Conservation (phyloP, 805 yeast species). For the Metschnikowia aberdeeniae region DNA sequence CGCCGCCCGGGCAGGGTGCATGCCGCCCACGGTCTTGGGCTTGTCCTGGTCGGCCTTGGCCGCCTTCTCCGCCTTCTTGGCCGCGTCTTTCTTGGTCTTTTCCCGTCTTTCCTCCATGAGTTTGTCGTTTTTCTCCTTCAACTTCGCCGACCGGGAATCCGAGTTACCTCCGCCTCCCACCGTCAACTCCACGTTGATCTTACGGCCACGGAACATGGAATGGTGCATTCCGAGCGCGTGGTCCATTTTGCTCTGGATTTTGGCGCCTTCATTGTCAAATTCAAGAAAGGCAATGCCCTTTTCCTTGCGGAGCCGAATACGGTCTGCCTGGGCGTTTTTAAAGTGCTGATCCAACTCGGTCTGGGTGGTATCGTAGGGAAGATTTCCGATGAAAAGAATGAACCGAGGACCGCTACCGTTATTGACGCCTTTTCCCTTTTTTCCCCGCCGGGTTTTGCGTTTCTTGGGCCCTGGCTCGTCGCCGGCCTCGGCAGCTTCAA, state of each 20-base stretch:
- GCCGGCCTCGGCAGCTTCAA: slow-evolving; percentile 11
- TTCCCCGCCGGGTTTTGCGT: slow-evolving; percentile 74
- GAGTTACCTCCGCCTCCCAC: slow-evolving; percentile 99
- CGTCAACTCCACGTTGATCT: slow-evolving; percentile 91
- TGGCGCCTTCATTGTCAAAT: slow-evolving; percentile 54
- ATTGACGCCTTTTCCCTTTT: slow-evolving; percentile 58
- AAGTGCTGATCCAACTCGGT: slow-evolving; percentile 68
- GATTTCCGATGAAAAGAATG: slow-evolving; percentile 83
- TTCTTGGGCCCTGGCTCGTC: slow-evolving; percentile 49
- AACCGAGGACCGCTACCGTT: slow-evolving; percentile 59
- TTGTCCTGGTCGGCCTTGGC: slow-evolving; percentile 26
- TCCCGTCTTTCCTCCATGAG: slow-evolving; percentile 65
- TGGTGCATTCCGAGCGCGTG: slow-evolving; percentile 83
- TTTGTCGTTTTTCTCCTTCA: slow-evolving; percentile 74
- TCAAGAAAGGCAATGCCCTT: slow-evolving; percentile 93
- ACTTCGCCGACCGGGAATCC: slow-evolving; percentile 53
- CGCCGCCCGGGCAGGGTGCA: slow-evolving; percentile 69
- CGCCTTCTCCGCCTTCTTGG: slow-evolving; percentile 21
- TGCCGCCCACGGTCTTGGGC: slow-evolving; percentile 25
- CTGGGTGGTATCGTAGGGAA: slow-evolving; percentile 68
- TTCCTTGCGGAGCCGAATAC: slow-evolving; percentile 72
- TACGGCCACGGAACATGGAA: slow-evolving; percentile 60
- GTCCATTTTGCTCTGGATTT: slow-evolving; percentile 77
- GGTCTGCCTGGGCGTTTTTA: slow-evolving; percentile 66
- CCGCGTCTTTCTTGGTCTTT: slow-evolving; percentile 48